These are phyloP conservation scores for Lipomyces chichibuensis DNA, from an alignment of 805 yeast species.

Conservation along the genomic window DNA sequence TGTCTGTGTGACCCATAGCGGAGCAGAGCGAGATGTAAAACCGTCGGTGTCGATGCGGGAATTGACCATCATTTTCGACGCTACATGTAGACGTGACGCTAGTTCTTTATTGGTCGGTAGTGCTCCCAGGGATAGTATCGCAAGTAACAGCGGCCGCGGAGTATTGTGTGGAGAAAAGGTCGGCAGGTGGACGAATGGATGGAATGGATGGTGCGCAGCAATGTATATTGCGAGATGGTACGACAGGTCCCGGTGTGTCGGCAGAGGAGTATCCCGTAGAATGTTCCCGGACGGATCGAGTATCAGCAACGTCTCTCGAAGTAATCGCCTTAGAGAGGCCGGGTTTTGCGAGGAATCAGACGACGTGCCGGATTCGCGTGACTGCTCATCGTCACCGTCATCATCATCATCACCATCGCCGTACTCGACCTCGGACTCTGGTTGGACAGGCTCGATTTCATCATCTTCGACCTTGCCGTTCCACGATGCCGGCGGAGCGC, in stretches of 20 bases:
- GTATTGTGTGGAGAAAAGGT: constrained; percentile 41
- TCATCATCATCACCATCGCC: not conserved
- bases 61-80: constrained; percentile 39
- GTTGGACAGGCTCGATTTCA: not conserved
- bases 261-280: constrained; percentile 27
- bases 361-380: constrained; percentile 12
- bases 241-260: constrained; percentile 38
- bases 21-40: constrained; percentile 36
- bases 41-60: constrained; percentile 40
- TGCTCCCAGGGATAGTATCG: constrained; percentile 45
- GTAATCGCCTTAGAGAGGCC: constrained; percentile 22
- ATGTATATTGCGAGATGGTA: constrained; percentile 43
- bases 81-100: constrained; percentile 40
- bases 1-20: constrained; percentile 43
- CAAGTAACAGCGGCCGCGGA: constrained; percentile 42
- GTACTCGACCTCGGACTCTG: not conserved
- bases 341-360: constrained; percentile 7
- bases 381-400: not conserved
- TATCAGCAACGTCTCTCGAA: constrained; percentile 29
- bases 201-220: constrained; percentile 42
- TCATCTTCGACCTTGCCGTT: not conserved
- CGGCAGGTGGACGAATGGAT: constrained; percentile 44
- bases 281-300: constrained; percentile 31
- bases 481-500: constrained; percentile 2
- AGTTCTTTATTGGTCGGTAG: constrained; percentile 38